Evolutionary conservation across 129 eudicot species (phyloP).

Genomic region (Chrysanthemum makinoi): DNA sequence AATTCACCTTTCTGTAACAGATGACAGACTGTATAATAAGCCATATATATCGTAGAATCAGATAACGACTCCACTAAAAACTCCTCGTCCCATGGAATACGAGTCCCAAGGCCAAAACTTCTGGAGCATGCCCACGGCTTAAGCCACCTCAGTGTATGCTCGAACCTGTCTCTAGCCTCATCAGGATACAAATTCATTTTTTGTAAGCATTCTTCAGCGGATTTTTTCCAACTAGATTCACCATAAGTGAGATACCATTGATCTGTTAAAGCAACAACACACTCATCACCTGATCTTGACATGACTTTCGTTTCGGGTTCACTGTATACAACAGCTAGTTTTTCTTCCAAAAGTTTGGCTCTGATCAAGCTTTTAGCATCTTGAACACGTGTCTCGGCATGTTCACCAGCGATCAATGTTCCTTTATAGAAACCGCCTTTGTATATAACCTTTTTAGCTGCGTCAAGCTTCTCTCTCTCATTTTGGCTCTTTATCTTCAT

Average conservation of each 20-base stretch:
- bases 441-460: conserved; percentile 66
- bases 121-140: conserved; percentile 89
- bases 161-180: conserved; percentile 74
- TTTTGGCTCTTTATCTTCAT: conserved; percentile 77
- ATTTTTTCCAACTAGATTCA: conserved; percentile 58
- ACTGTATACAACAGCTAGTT: conserved; percentile 54
- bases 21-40: conserved; percentile 77
- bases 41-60: conserved; percentile 86
- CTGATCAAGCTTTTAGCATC: conserved; percentile 55
- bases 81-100: conserved; percentile 82
- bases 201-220: conserved; percentile 64
- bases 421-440: conserved; percentile 74
- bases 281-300: conserved; percentile 92
- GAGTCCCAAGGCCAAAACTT: conserved; percentile 83
- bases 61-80: conserved; percentile 84
- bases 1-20: conserved; percentile 67
- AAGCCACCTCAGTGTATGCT: conserved; percentile 80
- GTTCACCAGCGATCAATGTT: conserved; percentile 42
- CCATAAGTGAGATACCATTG: conserved; percentile 91
- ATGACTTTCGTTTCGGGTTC: conserved; percentile 85
- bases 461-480: conserved; percentile 75
- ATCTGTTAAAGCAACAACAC: conserved; percentile 92
- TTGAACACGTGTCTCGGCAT: conserved; percentile 53
- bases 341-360: conserved; percentile 47
- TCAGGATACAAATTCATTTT: conserved; percentile 69